phyloP scores from a whole-genome alignment of 2,329 filamentous ascomycete genomes.

The Westerdykella sp. region DNA sequence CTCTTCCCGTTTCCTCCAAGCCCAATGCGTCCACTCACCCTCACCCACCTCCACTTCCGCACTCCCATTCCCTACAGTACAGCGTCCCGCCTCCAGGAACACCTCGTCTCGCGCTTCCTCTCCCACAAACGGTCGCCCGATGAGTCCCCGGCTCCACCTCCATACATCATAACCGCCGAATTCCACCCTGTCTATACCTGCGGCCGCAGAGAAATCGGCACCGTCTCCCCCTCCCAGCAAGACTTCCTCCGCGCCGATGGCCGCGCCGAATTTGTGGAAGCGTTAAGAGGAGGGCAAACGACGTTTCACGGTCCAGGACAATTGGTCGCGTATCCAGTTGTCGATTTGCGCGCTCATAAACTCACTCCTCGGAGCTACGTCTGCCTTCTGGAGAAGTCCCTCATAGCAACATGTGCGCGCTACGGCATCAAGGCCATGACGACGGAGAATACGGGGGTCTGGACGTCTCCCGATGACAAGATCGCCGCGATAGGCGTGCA shows the following conservation, averaged over 20 bases:
- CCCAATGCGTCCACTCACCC: constrained; percentile 44
- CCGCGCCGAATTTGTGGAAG: constrained; percentile 58
- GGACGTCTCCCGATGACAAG: constrained; percentile 56
- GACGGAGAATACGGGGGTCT: constrained; percentile 78
- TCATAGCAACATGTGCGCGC: constrained; percentile 57
- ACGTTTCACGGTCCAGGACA: constrained; percentile 96
- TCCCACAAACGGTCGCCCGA: constrained; percentile 50
- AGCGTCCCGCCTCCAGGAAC: constrained; percentile 52
- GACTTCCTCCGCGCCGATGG: constrained; percentile 35
- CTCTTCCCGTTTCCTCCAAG: constrained; percentile 1
- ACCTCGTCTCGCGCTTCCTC: constrained; percentile 53
- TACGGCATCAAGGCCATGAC: constrained; percentile 59
- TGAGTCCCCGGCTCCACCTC: constrained; percentile 48
- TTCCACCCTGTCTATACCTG: constrained; percentile 82
- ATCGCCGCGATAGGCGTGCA: constrained; percentile 93
- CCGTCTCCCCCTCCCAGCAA: constrained; percentile 45
- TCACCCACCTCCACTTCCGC: constrained; percentile 57
- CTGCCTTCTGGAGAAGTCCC: constrained; percentile 66
- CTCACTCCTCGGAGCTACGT: constrained; percentile 73
- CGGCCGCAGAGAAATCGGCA: constrained; percentile 66
- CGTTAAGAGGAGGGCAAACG: constrained; percentile 79
- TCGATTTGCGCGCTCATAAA: constrained; percentile 67
- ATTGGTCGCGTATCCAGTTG: constrained; percentile 81
- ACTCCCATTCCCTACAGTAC: constrained; percentile 49
- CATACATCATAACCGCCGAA: constrained; percentile 72